Conservation (phyloP, 208 protist genomes). For the Trypanosoma melophagium region DNA sequence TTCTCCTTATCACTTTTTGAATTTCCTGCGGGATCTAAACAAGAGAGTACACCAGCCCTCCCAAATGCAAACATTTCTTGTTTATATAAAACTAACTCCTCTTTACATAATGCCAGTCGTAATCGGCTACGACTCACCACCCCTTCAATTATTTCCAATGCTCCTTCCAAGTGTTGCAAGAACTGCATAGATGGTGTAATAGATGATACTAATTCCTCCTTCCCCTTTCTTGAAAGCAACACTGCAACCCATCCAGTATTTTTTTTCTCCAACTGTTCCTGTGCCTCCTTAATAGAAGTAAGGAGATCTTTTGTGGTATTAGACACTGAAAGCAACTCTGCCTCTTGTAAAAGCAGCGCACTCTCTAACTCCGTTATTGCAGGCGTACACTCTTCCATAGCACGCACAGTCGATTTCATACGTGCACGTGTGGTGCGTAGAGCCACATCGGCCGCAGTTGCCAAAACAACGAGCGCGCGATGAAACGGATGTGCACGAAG, state of each 20-base stretch:
- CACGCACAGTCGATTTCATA: slow-evolving; percentile 31
- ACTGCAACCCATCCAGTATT: slow-evolving; percentile 1
- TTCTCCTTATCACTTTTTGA: not conserved
- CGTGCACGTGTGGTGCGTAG: slow-evolving; percentile 8
- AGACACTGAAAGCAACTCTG: slow-evolving; percentile 57
- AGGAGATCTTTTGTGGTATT: slow-evolving; percentile 48
- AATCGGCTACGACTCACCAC: slow-evolving; percentile 42
- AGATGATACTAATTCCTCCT: not conserved
- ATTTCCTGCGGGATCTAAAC: slow-evolving; percentile 24
- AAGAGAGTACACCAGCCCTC: slow-evolving; percentile 48
- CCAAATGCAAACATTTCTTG: slow-evolving; percentile 56
- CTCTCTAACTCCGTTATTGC: slow-evolving; percentile 48
- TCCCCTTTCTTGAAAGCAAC: slow-evolving; percentile 1
- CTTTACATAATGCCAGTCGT: slow-evolving; percentile 69
- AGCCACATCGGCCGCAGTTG: slow-evolving; percentile 8
- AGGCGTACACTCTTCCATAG: slow-evolving; percentile 46
- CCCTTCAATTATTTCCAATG: slow-evolving; percentile 37
- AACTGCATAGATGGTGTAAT: slow-evolving; percentile 25
- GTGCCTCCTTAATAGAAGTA: slow-evolving; percentile 31
- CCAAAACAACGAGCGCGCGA: slow-evolving; percentile 13
- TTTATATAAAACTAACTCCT: slow-evolving; percentile 80
- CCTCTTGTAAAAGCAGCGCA: slow-evolving; percentile 65
- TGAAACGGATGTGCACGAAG: slow-evolving; percentile 24
- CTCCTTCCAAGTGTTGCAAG: slow-evolving; percentile 29
- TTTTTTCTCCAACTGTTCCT: slow-evolving; percentile 9